Evolutionary conservation across 2,329 filamentous ascomycete species (phyloP), one percentile per base, ranked within the genome.

Genomic region (Beauveria sp.): DNA sequence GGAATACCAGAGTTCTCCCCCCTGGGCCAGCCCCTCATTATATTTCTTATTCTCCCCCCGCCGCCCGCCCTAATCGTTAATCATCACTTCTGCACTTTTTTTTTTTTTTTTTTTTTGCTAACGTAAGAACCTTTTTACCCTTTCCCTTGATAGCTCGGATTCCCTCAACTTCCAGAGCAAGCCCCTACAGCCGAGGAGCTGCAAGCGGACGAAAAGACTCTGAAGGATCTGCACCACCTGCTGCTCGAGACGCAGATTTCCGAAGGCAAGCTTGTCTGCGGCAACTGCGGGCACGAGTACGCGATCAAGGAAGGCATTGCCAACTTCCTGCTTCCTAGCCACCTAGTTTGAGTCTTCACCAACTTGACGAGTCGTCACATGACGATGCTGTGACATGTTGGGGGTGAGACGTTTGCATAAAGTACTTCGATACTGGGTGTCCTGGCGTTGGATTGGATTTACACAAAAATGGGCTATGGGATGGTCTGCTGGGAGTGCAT

Each of bases 301-400:
- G 86, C 86, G 62, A 88, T 99, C 64, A 92, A 94, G 72, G 93
- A 99, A 76, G 94, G 94, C 5, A 96, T 97, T 73, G 91, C 92
- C 63, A 97, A 97, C 75, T 99, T 99, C 70, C 77, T 99, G 71
- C 77, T 99, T 67, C 94, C 94, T 14, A 94, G 89, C 69, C 94
- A 99, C 78, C 77, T 99, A 74, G 94, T 92, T 52, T 85, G 72
- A 75, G 28, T 14, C 10, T 43, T 41, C 34, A 30, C 26, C 43
- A 41, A 8, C 43, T 34, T 10, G 6, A 18, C 18, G 41, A 46
- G 24, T 3, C n/a, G 46, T 50, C 44, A 40, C 16, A 50, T 10
- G 41, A 30, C 28, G 34, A 43, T 9, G 22, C 34, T 20, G 44
- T 50, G 55, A 20, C 20, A 5, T 5, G 20, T 8, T 14, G 30